Conservation (phyloP, 176 grass and related monocot species). For the Oryza glumipatula region DNA sequence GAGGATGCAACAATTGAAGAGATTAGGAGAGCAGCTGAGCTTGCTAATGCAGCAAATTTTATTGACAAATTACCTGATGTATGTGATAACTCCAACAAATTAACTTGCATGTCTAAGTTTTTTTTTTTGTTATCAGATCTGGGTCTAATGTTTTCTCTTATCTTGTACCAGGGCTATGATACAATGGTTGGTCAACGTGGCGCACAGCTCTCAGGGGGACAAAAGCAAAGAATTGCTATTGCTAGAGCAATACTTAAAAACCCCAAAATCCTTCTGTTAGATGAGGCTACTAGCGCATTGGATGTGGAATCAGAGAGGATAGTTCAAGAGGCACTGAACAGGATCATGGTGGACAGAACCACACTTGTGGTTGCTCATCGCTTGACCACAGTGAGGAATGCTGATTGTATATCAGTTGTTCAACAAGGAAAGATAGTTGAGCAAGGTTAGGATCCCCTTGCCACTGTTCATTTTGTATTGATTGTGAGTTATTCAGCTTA, state of each 20-base stretch:
- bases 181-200: conserved; percentile 91
- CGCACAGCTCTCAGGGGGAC: conserved; percentile 82
- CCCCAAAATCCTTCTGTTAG: conserved; percentile 80
- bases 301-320: conserved; percentile 83
- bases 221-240: conserved; percentile 90
- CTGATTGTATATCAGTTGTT: conserved; percentile 78
- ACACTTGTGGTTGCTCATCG: conserved; percentile 87
- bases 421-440: conserved; percentile 85
- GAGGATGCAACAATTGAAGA: conserved; percentile 80
- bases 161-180: conserved; percentile 65
- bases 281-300: conserved; percentile 91
- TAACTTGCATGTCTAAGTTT: background rate
- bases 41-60: conserved; percentile 90
- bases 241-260: conserved; percentile 88
- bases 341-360: conserved; percentile 80
- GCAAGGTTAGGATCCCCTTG: conserved; percentile 60
- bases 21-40: conserved; percentile 66
- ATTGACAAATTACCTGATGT: conserved; percentile 88
- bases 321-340: conserved; percentile 88
- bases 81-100: conserved; percentile 22
- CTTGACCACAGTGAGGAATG: conserved; percentile 79
- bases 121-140: background rate
- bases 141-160: conserved; percentile 44
- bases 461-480: conserved; percentile 2
- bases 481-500: background rate